phyloP scores from a whole-genome alignment of 768 basidiomycete genomes.

The Tricholoma bakamatsutake region DNA sequence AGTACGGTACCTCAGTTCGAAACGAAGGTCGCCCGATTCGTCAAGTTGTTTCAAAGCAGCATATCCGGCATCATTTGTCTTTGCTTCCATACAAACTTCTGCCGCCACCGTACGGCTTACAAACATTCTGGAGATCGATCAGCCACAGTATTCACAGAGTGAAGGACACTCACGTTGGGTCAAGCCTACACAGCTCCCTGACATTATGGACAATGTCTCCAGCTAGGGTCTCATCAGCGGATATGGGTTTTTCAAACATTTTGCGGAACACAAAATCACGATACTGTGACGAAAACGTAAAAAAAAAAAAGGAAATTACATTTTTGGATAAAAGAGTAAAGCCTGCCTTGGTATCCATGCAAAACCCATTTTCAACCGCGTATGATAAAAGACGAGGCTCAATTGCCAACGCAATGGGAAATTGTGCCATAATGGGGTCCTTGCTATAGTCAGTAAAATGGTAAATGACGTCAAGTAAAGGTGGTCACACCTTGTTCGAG shows the following conservation, averaged over 20 bases:
- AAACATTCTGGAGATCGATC: slow-evolving; percentile 55
- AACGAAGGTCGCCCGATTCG: slow-evolving; percentile 58
- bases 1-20: slow-evolving; percentile 53
- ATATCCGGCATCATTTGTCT: slow-evolving; percentile 64
- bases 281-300: slow-evolving; percentile 42
- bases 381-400: slow-evolving; percentile 71
- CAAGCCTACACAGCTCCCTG: slow-evolving; percentile 64
- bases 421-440: slow-evolving; percentile 76
- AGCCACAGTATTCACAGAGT: slow-evolving; percentile 4
- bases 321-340: slow-evolving; percentile 4
- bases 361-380: slow-evolving; percentile 69
- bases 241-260: slow-evolving; percentile 64
- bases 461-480: slow-evolving; percentile 5
- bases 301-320: slow-evolving; percentile 3
- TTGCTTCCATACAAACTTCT: slow-evolving; percentile 79
- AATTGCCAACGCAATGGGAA: slow-evolving; percentile 70
- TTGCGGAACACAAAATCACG: slow-evolving; percentile 85
- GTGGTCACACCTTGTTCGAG: slow-evolving; percentile 49
- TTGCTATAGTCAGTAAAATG: slow-evolving; percentile 22
- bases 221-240: slow-evolving; percentile 43
- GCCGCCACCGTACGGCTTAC: slow-evolving; percentile 78
- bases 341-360: slow-evolving; percentile 69
- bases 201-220: slow-evolving; percentile 68
- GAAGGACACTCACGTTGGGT: slow-evolving; percentile 47
- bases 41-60: slow-evolving; percentile 62